Percentiles rank a stretch among this genome's conserved stretches.
Conservation (phyloP, 2,329 filamentous ascomycete genomes). For the Sclerotinia sclerotiorum region DNA sequence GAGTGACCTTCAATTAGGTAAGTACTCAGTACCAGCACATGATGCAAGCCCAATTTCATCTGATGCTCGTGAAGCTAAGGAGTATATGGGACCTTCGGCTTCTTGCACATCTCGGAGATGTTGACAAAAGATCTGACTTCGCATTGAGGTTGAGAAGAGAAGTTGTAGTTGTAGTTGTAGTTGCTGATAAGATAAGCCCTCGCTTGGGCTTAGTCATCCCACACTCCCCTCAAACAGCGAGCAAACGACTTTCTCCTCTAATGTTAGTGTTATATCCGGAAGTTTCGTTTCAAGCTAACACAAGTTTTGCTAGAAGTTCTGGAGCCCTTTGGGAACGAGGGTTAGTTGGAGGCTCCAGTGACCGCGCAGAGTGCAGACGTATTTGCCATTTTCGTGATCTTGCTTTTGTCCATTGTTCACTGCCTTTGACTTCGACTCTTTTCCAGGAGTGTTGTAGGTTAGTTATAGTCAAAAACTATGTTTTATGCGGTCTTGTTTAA, state of each 20-base stretch:
- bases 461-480: too few species aligned
- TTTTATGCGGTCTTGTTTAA: neutral
- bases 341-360: neutral
- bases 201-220: neutral
- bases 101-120: neutral
- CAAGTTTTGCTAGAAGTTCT: neutral
- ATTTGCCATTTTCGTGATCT: neutral
- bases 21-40: neutral
- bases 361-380: neutral
- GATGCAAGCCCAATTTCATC: accelerated
- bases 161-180: too few species aligned
- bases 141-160: neutral
- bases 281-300: too few species aligned
- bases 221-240: too few species aligned
- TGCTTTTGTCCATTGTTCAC: neutral
- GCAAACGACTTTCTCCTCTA: neutral
- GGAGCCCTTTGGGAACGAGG: accelerated
- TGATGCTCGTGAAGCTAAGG: neutral
- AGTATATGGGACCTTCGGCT: too few species aligned
- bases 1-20: too few species aligned
- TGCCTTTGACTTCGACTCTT: neutral
- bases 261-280: neutral
- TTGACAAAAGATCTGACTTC: too few species aligned
- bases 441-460: neutral
- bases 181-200: neutral